phyloP scores from a whole-genome alignment of 768 basidiomycete species.

The Tulasnella sp. region DNA sequence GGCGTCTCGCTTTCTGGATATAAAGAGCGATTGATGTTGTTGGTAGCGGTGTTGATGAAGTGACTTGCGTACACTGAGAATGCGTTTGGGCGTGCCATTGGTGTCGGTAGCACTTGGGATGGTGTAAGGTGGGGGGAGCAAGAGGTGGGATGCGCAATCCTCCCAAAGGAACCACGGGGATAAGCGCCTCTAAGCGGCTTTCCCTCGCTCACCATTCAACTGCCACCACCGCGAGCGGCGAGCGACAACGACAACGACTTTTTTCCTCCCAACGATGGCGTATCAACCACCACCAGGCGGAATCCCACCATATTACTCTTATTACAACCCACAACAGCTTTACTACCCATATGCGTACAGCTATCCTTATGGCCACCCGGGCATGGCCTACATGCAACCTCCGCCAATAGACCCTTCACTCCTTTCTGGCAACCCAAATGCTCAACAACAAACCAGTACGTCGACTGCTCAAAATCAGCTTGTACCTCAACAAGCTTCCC shows the following conservation, averaged over 20 bases:
- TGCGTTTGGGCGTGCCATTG: slow-evolving; percentile 27
- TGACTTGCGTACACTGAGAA: slow-evolving; percentile 79
- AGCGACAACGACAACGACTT: background rate
- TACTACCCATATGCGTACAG: slow-evolving; percentile 16
- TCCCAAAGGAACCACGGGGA: background rate
- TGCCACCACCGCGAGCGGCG: background rate
- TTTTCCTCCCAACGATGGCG: background rate
- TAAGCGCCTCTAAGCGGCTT: background rate
- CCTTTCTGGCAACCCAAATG: slow-evolving; percentile 1
- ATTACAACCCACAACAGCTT: slow-evolving; percentile 14
- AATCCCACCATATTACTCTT: background rate
- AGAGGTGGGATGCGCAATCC: background rate
- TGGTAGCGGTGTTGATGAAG: slow-evolving; percentile 56
- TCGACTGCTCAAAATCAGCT: background rate
- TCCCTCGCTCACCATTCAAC: background rate
- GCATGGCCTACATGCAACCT: background rate
- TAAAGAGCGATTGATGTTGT: slow-evolving; percentile 45
- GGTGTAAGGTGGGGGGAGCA: background rate
- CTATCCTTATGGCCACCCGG: slow-evolving; percentile 6
- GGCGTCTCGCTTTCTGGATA: slow-evolving; percentile 29
- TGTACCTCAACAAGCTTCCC: background rate
- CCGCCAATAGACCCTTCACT: slow-evolving; percentile 14
- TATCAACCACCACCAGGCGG: slow-evolving; percentile 8
- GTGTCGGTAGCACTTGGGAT: background rate
- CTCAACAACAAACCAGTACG: background rate